Evolutionary conservation across 495 filamentous ascomycete species (phyloP).

Genomic region (Penicillium parvum): DNA sequence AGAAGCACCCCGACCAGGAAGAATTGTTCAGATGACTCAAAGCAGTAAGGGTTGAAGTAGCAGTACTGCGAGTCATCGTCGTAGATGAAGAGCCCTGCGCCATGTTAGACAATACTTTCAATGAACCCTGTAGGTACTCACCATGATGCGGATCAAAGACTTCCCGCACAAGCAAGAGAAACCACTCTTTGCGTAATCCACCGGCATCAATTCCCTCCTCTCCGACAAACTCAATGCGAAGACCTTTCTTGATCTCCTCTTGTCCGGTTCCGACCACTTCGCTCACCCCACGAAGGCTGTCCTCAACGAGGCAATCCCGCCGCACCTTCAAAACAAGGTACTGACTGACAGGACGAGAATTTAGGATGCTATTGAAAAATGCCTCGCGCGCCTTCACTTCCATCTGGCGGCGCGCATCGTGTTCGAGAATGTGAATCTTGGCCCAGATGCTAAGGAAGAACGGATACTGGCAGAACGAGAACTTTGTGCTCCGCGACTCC

Average conservation of each 20-base stretch:
- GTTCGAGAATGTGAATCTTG: constrained; percentile 88
- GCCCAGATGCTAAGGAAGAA: constrained; percentile 92
- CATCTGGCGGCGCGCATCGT: constrained; percentile 91
- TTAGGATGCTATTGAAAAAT: constrained; percentile 85
- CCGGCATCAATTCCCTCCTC: constrained; percentile 94
- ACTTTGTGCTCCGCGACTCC: constrained; percentile 71
- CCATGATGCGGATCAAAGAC: constrained; percentile 90
- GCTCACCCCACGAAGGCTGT: constrained; percentile 81
- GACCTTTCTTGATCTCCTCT: constrained; percentile 89
- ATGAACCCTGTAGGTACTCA: constrained; percentile 37
- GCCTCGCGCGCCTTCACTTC: constrained; percentile 84
- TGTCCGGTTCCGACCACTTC: constrained; percentile 77
- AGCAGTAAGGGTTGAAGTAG: constrained; percentile 90
- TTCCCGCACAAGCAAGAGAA: constrained; percentile 83
- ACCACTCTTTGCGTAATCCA: constrained; percentile 94
- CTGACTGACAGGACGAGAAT: constrained; percentile 67
- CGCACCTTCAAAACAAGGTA: constrained; percentile 77
- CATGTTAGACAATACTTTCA: constrained; percentile 13
- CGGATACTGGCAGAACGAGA: constrained; percentile 91
- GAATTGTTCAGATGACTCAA: constrained; percentile 92
- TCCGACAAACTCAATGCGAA: constrained; percentile 81
- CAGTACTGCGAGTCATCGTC: constrained; percentile 93
- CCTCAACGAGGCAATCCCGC: constrained; percentile 85
- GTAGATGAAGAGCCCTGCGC: constrained; percentile 77
- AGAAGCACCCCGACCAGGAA: constrained; percentile 86